Evolutionary conservation across 306 rosid species (phyloP).

Genomic region (Myrica gale): DNA sequence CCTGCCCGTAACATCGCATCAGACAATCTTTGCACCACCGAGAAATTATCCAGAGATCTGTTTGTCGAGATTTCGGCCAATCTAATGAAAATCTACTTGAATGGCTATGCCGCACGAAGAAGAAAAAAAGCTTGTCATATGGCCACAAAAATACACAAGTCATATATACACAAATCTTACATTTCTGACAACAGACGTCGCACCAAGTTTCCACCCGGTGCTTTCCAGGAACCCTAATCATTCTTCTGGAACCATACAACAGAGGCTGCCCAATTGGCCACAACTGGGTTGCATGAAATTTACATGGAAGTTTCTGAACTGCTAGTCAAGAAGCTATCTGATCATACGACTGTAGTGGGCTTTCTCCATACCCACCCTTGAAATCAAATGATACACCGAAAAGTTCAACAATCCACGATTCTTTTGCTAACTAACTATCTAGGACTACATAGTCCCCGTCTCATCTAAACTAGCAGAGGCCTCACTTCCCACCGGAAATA

Average conservation of each 20-base stretch:
- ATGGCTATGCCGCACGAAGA: background rate
- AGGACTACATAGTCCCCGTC: slow-evolving; percentile 45
- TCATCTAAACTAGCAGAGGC: slow-evolving; percentile 72
- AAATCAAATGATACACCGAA: slow-evolving; percentile 8
- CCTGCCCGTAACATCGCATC: too few relatives aligned
- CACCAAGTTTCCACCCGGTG: background rate
- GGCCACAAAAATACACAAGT: background rate
- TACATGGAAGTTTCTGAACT: slow-evolving; percentile 7
- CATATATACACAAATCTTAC: background rate
- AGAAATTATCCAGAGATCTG: background rate
- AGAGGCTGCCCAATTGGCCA: background rate
- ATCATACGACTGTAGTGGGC: background rate
- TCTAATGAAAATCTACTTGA: background rate
- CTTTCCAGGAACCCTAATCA: background rate
- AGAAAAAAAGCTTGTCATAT: background rate
- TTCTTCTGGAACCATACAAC: background rate
- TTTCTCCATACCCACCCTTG: slow-evolving; percentile 1
- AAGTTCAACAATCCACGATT: background rate
- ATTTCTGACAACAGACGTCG: background rate
- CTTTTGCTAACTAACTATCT: background rate
- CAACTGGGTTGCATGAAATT: background rate
- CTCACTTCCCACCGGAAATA: slow-evolving; percentile 55
- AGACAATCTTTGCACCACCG: too few relatives aligned
- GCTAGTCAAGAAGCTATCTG: slow-evolving; percentile 15
- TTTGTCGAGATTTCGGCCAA: background rate